A percentile compares a stretch with the other conserved stretches of the same genome.
These are phyloP conservation scores for Metschnikowia continentalis DNA, from an alignment of 805 yeast genomes.

Conservation along the genomic window DNA sequence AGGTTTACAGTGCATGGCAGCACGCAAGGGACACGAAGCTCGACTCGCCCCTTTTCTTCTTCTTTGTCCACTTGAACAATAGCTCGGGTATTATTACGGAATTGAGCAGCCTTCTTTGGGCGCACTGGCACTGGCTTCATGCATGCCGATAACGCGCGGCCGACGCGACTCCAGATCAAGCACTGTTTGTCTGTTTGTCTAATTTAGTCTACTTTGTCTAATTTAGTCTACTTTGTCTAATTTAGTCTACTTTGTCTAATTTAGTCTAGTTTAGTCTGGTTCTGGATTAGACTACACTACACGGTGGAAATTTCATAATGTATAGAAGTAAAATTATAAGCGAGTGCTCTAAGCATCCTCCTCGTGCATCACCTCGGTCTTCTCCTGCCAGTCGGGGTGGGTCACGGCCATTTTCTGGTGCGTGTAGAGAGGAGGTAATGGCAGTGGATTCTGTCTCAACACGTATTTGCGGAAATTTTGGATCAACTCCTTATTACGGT, in stretches of 20 bases:
- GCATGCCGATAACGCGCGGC: constrained; percentile 5
- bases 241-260: too few species aligned
- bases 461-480: constrained; percentile 45
- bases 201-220: too few species aligned
- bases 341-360: constrained; percentile 27
- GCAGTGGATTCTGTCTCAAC: constrained; percentile 40
- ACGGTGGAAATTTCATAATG: background rate
- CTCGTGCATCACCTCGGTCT: constrained; percentile 49
- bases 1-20: too few species aligned
- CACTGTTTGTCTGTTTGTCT: too few species aligned
- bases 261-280: too few species aligned
- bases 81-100: background rate
- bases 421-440: constrained; percentile 53
- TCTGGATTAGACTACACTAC: too few species aligned
- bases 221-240: too few species aligned
- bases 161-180: background rate
- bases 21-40: too few species aligned
- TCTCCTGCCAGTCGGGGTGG: constrained; percentile 59
- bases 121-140: background rate
- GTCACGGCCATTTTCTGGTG: constrained; percentile 59
- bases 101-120: background rate
- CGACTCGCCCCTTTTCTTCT: too few species aligned
- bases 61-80: background rate
- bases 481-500: constrained; percentile 28
- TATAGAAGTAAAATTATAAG: background rate